Evolutionary conservation across 139 green algal genomes (phyloP), one percentile per base, ranked within the genome.

Genomic region (Zygnema circumcarinatum): DNA sequence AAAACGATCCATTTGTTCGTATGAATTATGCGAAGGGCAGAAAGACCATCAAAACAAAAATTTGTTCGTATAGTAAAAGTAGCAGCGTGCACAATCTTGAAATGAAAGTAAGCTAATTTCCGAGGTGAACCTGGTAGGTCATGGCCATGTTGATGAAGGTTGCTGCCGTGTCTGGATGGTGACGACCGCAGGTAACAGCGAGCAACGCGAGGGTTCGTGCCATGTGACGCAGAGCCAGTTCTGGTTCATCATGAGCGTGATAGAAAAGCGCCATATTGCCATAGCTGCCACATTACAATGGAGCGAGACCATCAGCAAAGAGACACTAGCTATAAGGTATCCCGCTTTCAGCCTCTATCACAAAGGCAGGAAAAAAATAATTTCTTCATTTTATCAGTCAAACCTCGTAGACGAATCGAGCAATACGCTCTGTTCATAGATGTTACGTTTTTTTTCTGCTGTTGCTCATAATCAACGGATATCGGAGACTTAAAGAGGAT

Each of bases 101-200:
- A 62, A 62, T 62, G 47, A 62, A 62, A 16, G 47, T 16, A 62
- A 62, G n/a, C n/a, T n/a, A n/a, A n/a, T n/a, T n/a, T n/a, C n/a
- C n/a, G n/a, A n/a, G n/a, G n/a, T n/a, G 54, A 3, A 90, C 86
- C 79, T 91, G 87, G 74, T 90, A 91, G 52, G 86, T 90, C 87
- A 93, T 92, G 31, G 90, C 90, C 32, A 93, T 79, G 79, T 93
- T 93, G 90, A 93, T 92, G 75, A 91, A 92, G 31, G 89, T 92
- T 1, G 90, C 53, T 0, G 88, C 88, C 35, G 73, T 79, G 35
- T 93, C 90, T 35, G 90, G 90, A 76, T 93, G 90, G 38, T 84
- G 36, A 22, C 39, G 31, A 32, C 87, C 87, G 1, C 56, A 83
- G 7, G 52, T 40, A 29, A 92, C 35, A 2, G 33, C 39, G 25